A percentile compares a stretch with the other conserved stretches of the same genome.
Evolutionary conservation across 2,329 filamentous ascomycete genomes (phyloP).

Genomic region (Alternaria tenuissima): DNA sequence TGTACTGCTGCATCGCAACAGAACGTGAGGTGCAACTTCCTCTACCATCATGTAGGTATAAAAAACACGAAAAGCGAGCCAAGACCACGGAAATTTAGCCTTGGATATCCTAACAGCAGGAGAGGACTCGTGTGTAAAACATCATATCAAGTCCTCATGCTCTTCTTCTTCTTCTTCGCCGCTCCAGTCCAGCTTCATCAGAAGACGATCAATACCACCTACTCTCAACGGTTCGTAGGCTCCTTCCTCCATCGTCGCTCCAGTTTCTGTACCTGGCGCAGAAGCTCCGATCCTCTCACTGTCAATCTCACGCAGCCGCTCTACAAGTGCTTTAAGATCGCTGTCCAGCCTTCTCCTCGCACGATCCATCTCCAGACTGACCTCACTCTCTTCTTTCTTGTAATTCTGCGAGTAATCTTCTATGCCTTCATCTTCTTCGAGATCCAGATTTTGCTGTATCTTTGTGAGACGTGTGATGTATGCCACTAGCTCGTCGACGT

Average conservation of each 20-base stretch:
- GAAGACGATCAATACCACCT: slow-evolving; percentile 80
- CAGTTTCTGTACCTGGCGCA: slow-evolving; percentile 20
- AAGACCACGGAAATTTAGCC: not conserved
- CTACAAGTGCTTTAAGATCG: slow-evolving; percentile 69
- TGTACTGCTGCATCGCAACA: not conserved
- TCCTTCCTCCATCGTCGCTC: slow-evolving; percentile 48
- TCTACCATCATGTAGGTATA: not conserved
- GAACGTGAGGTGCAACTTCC: not conserved
- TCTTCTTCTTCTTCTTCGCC: slow-evolving; percentile 40
- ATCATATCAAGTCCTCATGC: slow-evolving; percentile 31
- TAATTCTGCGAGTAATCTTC: slow-evolving; percentile 64
- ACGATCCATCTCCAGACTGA: slow-evolving; percentile 69
- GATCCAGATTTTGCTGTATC: slow-evolving; percentile 79
- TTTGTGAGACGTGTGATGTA: slow-evolving; percentile 77
- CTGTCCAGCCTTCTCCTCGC: slow-evolving; percentile 71
- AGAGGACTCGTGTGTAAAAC: not conserved
- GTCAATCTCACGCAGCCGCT: slow-evolving; percentile 68
- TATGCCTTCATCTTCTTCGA: slow-evolving; percentile 83
- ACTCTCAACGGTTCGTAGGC: slow-evolving; percentile 75
- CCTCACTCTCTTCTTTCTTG: slow-evolving; percentile 73
- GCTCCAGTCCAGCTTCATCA: slow-evolving; percentile 88
- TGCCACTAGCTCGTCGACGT: slow-evolving; percentile 83
- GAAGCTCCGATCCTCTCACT: slow-evolving; percentile 52
- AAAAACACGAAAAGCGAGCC: not conserved
- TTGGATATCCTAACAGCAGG: not conserved